Evolutionary conservation across 1,139 yeast genomes (phyloP).

Genomic region (Wickerhamomyces sp.): DNA sequence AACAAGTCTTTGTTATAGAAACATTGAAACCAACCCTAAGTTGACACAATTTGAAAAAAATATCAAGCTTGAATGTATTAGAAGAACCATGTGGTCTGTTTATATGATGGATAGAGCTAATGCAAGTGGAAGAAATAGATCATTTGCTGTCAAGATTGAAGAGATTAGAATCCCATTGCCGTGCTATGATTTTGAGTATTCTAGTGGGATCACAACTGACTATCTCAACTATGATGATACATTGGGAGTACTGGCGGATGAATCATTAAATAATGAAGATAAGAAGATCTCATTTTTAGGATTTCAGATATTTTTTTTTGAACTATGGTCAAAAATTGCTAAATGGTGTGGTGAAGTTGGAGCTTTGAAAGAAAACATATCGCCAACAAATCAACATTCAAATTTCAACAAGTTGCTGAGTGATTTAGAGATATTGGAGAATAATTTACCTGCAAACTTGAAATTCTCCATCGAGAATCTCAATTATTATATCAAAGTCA

Average conservation of each 20-base stretch:
- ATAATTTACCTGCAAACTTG: slow-evolving; percentile 26
- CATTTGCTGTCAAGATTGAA: slow-evolving; percentile 27
- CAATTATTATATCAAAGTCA: slow-evolving; percentile 31
- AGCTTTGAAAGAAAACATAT: slow-evolving; percentile 22
- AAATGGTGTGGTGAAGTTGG: slow-evolving; percentile 14
- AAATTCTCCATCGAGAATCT: slow-evolving; percentile 27
- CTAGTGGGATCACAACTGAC: slow-evolving; percentile 2
- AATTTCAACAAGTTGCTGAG: slow-evolving; percentile 25
- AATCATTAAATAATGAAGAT: not conserved
- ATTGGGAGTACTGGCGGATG: slow-evolving; percentile 1
- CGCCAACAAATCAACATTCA: slow-evolving; percentile 29
- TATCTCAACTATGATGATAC: slow-evolving; percentile 6
- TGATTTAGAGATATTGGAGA: slow-evolving; percentile 24
- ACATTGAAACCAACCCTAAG: slow-evolving; percentile 13
- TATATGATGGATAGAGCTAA: slow-evolving; percentile 40
- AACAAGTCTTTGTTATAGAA: slow-evolving; percentile 14
- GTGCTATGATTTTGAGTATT: slow-evolving; percentile 7
- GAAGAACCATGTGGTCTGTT: slow-evolving; percentile 37
- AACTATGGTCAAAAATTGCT: slow-evolving; percentile 11
- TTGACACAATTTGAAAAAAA: slow-evolving; percentile 6
- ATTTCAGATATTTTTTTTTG: slow-evolving; percentile 11
- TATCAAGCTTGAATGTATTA: slow-evolving; percentile 28
- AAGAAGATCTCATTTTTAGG: slow-evolving; percentile 6
- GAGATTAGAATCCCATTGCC: slow-evolving; percentile 9
- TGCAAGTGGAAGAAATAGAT: slow-evolving; percentile 33